Evolutionary conservation across 2,329 filamentous ascomycete genomes (phyloP), one percentile per base, ranked within the genome.

Genomic region (Xylaria sp.): DNA sequence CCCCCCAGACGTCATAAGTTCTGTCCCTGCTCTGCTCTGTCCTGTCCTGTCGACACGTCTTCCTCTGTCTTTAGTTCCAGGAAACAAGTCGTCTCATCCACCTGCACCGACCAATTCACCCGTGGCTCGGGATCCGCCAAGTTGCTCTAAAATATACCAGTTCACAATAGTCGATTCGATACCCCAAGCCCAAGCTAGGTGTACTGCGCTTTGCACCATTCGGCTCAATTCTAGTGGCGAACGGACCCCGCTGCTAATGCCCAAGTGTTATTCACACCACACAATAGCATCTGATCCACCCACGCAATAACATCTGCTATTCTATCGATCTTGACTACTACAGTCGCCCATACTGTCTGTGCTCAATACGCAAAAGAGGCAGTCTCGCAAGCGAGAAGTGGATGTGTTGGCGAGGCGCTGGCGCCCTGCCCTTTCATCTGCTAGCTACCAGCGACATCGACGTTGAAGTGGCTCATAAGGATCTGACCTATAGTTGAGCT

Each of bases 381-480:
- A 61, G 54, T 43, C 58, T 57, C 58, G 20, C 62, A 51, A 52
- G 58, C 25, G 25, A 68, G 52, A 69, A 64, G 66, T 36, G 56
- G 39, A 56, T 46, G 51, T 15, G 54, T 23, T 63, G 58, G 58
- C 55, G 41, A 71, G 66, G 69, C 69, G 62, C 66, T 55, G 69
- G 66, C 69, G 69, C 60, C 66, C 63, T 54, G 56, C 25, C 59
- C 43, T 28, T 18, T 64, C 49, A 28, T 55, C 31, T 55, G 41
- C 62, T 25, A 4, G 39, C 41, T 20, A 57, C 52, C 31, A 49
- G 46, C 28, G 63, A 64, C 51, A 20, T 59, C 41, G 25, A 64
- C 48, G 36, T 51, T 20, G 55, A 70, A 71, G 66, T 70, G 56
- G 60, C 62, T 67, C 64, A 70, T 71, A 56, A 73, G 59, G 66